Base-by-base conservation (phyloP, 164 flowering plant genomes). In the Platanus orientalis region DNA sequence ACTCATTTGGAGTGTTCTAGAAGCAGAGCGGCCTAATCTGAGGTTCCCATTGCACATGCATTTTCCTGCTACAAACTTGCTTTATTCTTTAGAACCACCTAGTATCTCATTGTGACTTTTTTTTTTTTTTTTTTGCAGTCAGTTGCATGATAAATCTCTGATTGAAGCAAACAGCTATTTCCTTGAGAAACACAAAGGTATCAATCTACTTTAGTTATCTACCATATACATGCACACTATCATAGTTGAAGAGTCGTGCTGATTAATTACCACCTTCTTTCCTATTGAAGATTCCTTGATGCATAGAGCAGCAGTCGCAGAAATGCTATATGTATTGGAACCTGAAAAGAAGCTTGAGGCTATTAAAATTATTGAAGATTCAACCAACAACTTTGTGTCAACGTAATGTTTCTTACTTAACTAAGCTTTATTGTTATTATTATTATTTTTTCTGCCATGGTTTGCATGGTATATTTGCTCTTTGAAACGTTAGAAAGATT, bases 281-380 rank as follows among this genome's bases (percentile, higher is more conserved):
- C 27, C 44, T 40, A 44, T 34, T 57, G 50, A 19, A 95, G 99
- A 82, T 77, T 95, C 97, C 25, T 83, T 95, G 87, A 78, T 82
- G 88, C 97, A 92, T 71, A 89, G 99, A 79, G 90, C 92, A 40
- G 96, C 96, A 54, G 90, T 67, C 45, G 99, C 97, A 29, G 97
- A 95, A 83, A 81, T 92, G 94, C 54, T 83, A 1, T 75, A 42
- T 79, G 72, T 81, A 61, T 45, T 92, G 73, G 89, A 89, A 69
- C 92, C 96, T 53, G 67, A 61, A 60, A 95, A 79, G 80, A 95
- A 84, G 72, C 34, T 71, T 21, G 90, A 89, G 69, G 92, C 94
- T 64, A 62, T 88, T 66, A 84, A 78, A 61, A 69, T 95, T 56
- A 83, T 95, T 64, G 99, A 92, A 76, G 96, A 84, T 58, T 84